phyloP scores from a whole-genome alignment of 1,139 yeast genomes.

The Entelexis sorbosivorans region DNA sequence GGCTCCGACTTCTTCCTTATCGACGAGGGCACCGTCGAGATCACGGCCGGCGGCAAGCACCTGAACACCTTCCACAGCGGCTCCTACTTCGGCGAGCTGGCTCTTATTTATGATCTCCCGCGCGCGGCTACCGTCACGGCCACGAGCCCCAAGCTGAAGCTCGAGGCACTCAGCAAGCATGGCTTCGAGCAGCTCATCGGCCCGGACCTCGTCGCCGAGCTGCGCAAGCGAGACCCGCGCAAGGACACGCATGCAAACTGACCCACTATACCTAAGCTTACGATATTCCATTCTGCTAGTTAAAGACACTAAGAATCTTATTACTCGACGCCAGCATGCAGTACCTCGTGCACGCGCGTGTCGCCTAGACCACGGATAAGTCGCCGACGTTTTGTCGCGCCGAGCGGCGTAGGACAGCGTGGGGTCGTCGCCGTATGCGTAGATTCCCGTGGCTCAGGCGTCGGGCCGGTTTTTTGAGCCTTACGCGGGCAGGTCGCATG shows the following conservation, averaged over 20 bases:
- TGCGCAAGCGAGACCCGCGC: constrained; percentile 23
- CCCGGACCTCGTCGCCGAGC: constrained; percentile 54
- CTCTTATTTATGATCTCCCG: constrained; percentile 80
- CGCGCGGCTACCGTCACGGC: constrained; percentile 92
- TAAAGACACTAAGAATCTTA: neutral
- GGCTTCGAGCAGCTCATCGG: constrained; percentile 93
- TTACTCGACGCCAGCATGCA: too few species aligned
- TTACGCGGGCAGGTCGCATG: too few species aligned
- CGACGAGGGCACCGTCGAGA: constrained; percentile 78
- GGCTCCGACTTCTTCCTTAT: constrained; percentile 89
- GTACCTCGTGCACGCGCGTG: too few species aligned
- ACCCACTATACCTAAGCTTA: constrained; percentile 4
- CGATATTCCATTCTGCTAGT: neutral
- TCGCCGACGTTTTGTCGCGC: too few species aligned
- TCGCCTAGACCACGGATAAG: too few species aligned
- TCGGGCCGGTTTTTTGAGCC: too few species aligned
- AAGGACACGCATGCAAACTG: constrained; percentile 2
- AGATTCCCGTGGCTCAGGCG: too few species aligned
- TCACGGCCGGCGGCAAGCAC: constrained; percentile 44
- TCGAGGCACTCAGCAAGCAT: constrained; percentile 79
- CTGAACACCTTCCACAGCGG: constrained; percentile 61
- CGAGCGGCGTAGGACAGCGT: too few species aligned
- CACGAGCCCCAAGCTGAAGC: constrained; percentile 54
- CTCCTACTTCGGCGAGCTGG: constrained; percentile 93
- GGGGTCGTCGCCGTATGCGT: too few species aligned